Evolutionary conservation across 148 eudicot genomes (phyloP), one percentile per base, ranked within the genome.

Genomic region (Dianthus caryophyllus): DNA sequence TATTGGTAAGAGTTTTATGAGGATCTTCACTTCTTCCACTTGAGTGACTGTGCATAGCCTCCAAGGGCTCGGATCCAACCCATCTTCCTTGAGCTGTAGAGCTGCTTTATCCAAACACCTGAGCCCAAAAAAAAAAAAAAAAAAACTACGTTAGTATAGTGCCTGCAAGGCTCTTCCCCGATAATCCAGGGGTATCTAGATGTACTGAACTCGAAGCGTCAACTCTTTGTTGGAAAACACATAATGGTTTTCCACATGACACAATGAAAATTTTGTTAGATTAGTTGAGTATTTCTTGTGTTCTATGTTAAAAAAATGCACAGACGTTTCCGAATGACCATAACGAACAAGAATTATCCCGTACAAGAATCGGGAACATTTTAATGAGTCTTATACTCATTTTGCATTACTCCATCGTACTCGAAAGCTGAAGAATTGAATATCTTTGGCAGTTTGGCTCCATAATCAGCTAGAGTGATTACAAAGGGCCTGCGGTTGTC

Each of bases 71-170:
- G 78, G 84, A 68, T 82, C 62, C 12, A 65, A 27, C 1, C 75
- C 79, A 59, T 90, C 97, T 76, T 90, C 94, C 65, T 80, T 84
- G 38, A 84, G 81, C 62, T 81, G 82, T 71, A 90, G 80, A 64
- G 97, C 95, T 65, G 97, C 95, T 81, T 90, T 90, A 75, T 88
- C 95, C 80, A 88, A 78, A 69, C 84, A 90, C 63, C 95, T 90
- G 70, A 39, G 69, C 24, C 36, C 41, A n/a, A n/a, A n/a, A 39
- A 46, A 64, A 25, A 47, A 26, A 52, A 58, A 22, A 31, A 33
- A 22, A 55, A 24, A 31, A 33, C 8, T 33, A 33, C 39, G 3
- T 8, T 33, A 33, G 39, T 33, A 8, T 8, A n/a, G n/a, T n/a
- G n/a, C n/a, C n/a, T n/a, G n/a, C n/a, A n/a, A n/a, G n/a, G n/a